A percentile compares a stretch with the other conserved stretches of the same genome.
phyloP scores from a whole-genome alignment of 2,329 filamentous ascomycete genomes.

The Orbilia blumenaviensis region DNA sequence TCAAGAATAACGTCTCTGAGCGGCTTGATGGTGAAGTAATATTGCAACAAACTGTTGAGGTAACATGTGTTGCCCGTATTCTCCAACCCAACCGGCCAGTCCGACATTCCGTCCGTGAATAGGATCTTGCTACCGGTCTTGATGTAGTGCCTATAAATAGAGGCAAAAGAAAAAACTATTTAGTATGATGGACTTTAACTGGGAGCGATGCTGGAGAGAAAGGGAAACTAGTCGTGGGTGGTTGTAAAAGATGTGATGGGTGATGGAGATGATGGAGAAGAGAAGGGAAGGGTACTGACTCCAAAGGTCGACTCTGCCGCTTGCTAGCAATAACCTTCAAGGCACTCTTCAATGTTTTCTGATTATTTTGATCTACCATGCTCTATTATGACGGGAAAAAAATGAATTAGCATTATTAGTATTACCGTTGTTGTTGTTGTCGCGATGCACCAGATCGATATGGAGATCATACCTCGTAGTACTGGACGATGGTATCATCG shows the following conservation, averaged over 20 bases:
- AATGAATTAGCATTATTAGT: no score
- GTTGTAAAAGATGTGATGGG: background rate
- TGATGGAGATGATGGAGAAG: background rate
- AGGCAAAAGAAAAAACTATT: no score
- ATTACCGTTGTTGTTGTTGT: no score
- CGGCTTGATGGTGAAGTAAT: constrained; percentile 86
- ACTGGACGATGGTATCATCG: constrained; percentile 38
- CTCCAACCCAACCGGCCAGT: constrained; percentile 82
- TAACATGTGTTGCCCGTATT: constrained; percentile 99
- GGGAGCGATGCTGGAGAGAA: no score
- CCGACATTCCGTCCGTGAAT: constrained; percentile 55
- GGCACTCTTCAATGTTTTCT: constrained; percentile 51
- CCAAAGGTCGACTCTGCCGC: constrained; percentile 54
- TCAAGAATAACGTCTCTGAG: constrained; percentile 82
- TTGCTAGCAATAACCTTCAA: constrained; percentile 57
- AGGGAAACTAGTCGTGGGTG: no score
- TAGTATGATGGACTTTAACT: no score
- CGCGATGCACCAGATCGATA: background rate
- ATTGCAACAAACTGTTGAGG: constrained; percentile 93
- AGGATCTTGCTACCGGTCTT: constrained; percentile 35
- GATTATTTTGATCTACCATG: background rate
- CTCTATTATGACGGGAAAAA: no score
- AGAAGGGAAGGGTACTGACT: constrained; percentile 20
- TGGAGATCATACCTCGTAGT: constrained; percentile 33
- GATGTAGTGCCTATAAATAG: constrained; percentile 38